Conservation (phyloP, 2,329 filamentous ascomycete species). For the Colletotrichum tanaceti region DNA sequence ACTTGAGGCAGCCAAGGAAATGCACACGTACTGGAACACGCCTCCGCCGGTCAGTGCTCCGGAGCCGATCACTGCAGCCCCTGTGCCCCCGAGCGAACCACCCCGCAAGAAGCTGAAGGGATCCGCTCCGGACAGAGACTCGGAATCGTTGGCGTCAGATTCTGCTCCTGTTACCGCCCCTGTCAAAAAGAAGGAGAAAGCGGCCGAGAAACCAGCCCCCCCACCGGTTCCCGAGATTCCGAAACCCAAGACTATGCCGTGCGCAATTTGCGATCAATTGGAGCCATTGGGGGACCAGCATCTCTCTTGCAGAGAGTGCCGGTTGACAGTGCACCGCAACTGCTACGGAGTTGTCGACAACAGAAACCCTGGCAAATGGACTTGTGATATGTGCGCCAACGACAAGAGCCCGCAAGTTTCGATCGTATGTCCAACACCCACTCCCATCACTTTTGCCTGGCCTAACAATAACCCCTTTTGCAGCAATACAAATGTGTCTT, state of each 20-base stretch:
- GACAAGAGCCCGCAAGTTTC: slow-evolving; percentile 92
- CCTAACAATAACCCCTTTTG: slow-evolving; percentile 46
- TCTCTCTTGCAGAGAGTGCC: slow-evolving; percentile 86
- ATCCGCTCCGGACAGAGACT: slow-evolving; percentile 60
- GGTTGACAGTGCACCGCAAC: slow-evolving; percentile 87
- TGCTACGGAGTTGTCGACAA: slow-evolving; percentile 89
- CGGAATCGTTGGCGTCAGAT: slow-evolving; percentile 61
- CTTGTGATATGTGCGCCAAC: slow-evolving; percentile 95
- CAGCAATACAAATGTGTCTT: slow-evolving; percentile 92
- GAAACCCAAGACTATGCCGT: slow-evolving; percentile 82
- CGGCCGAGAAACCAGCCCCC: slow-evolving; percentile 69
- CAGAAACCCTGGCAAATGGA: slow-evolving; percentile 82
- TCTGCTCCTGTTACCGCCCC: slow-evolving; percentile 45
- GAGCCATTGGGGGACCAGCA: slow-evolving; percentile 79
- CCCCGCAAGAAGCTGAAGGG: slow-evolving; percentile 75
- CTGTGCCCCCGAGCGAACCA: slow-evolving; percentile 59
- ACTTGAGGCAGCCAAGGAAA: slow-evolving; percentile 72
- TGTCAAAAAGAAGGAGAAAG: slow-evolving; percentile 71
- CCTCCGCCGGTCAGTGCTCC: slow-evolving; percentile 47
- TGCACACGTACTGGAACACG: slow-evolving; percentile 59
- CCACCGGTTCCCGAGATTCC: slow-evolving; percentile 80
- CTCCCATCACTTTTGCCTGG: slow-evolving; percentile 8
- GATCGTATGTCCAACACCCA: slow-evolving; percentile 66
- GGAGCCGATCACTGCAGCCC: slow-evolving; percentile 46
- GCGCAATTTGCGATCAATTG: slow-evolving; percentile 82